Evolutionary conservation across 2,329 filamentous ascomycete genomes (phyloP), one percentile per base, ranked within the genome.

Genomic region (Epichloe coenophiala): DNA sequence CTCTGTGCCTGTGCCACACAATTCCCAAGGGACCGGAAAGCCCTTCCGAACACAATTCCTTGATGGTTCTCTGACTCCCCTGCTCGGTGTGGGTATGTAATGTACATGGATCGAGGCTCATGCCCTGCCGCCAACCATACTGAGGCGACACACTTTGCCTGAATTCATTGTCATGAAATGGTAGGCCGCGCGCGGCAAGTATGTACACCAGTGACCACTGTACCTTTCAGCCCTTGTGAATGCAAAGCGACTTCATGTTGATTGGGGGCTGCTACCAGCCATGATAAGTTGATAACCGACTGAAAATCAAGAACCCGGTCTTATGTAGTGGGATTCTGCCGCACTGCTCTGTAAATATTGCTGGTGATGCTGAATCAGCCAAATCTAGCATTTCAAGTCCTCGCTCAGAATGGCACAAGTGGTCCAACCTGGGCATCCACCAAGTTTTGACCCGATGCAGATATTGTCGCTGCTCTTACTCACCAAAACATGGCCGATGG

Each of bases 1-100:
- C 17, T 17, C 17, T 23, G 21, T 21, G 21, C 21, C 21, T 42
- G 46, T 49, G 46, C 31, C 17, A 49, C 47, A 42, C 46, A 36
- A 27, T 23, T 47, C 31, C 50, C 54, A 52, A 45, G 48, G 50
- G 39, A 48, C 52, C 55, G 55, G 55, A 56, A 54, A 54, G 55
- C 50, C 53, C 51, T 56, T 44, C 55, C 55, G 51, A 55, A 49
- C 46, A 38, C 40, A 50, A 47, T 46, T 40, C 47, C 47, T 51
- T 51, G 35, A 33, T 54, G 45, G 45, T 52, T 50, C 51, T 54
- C 53, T 53, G 55, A 56, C 53, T 23, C 23, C 23, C 51, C 51
- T 56, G 53, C 48, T 23, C 11, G 35, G 45, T 42, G 49, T 46
- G 47, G 43, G 21, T 35, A 17, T 17, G 17, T 17, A 17, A 17